These are phyloP conservation scores for Dryadomyces quercivorus DNA, from an alignment of 2,329 filamentous ascomycete genomes.

Conservation along the genomic window DNA sequence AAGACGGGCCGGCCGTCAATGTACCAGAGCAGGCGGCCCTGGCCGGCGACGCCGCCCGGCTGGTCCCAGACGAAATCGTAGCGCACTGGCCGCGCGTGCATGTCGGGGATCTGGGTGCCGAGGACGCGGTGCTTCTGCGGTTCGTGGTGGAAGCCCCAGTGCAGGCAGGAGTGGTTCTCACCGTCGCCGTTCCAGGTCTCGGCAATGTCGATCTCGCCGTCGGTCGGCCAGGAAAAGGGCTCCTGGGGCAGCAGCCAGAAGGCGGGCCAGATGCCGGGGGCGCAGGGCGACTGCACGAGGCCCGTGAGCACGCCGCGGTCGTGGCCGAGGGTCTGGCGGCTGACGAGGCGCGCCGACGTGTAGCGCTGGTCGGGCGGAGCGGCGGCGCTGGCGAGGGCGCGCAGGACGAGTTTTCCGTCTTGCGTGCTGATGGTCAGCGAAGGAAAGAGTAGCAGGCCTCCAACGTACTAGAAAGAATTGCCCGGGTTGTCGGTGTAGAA, in stretches of 20 bases:
- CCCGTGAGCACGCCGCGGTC: conserved; percentile 5
- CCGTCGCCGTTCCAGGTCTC: conserved; percentile 9
- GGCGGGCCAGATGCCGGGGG: conserved; percentile 21
- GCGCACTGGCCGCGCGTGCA: conserved; percentile 6
- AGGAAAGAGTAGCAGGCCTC: not conserved
- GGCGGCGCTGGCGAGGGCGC: conserved; percentile 2
- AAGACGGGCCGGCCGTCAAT: conserved; percentile 4
- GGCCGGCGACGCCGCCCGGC: not conserved
- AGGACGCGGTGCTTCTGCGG: conserved; percentile 5
- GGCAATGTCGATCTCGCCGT: conserved; percentile 7
- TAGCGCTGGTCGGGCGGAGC: not conserved
- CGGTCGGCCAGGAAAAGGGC: conserved; percentile 6
- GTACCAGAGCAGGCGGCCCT: conserved; percentile 6
- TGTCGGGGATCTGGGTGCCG: conserved; percentile 2
- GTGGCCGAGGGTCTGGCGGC: conserved; percentile 5
- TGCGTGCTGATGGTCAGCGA: not conserved
- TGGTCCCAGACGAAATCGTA: conserved; percentile 8
- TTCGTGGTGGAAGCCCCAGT: conserved; percentile 7
- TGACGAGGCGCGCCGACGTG: conserved; percentile 7
- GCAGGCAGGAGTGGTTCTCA: conserved; percentile 6
- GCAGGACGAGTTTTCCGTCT: conserved; percentile 4
- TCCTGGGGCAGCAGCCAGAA: conserved; percentile 7
- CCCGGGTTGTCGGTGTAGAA: conserved; percentile 2
- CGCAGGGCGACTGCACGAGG: conserved; percentile 4
- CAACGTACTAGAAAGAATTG: conserved; percentile 5